Evolutionary conservation across 495 filamentous ascomycete species (phyloP), one percentile per base, ranked within the genome.

Genomic region (Lentithecium fluviatile): DNA sequence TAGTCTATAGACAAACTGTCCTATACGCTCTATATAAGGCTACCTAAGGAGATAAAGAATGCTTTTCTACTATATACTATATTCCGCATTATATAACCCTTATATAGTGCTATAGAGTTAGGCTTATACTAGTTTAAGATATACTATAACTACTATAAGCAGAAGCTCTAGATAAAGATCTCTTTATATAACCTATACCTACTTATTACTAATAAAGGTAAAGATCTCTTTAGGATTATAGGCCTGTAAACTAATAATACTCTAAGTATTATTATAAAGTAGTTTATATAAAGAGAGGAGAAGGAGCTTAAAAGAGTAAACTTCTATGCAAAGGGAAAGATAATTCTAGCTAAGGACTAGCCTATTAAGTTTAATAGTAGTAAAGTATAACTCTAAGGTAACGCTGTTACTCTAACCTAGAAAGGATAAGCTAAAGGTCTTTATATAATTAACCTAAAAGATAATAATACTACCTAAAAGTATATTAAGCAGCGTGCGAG

Each of bases 71-170:
- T 49, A 49, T 2, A 23, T 23, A 10, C 23, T 4, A 49, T 49
- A 3, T 23, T 49, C 15, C 2, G 23, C 4, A 23, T 49, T 5
- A 19, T 49, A 26, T 5, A 26, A 23, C 19, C 23, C 6, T 19
- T 49, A 49, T 49, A 49, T 26, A 49, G 19, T 26, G 19, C 19
- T 8, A 23, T 23, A 49, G 23, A 49, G 23, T 49, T 26, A 21
- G 46, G 23, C 4, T 10, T 32, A 32, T 32, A 32, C 29, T 32
- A 32, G 29, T 32, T 32, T 32, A 32, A 32, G 29, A 20, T 15
- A 15, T 49, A 49, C 23, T 49, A 49, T 49, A 21, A 49, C n/a
- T 26, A 49, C 46, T 49, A 49, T 26, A 49, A 21, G 23, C 4
- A 49, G 6, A 26, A 49, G 24, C 46, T 49, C 19, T 5, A 15